Evolutionary conservation across 1,284 basidiomycete genomes (phyloP).

Genomic region (Ganoderma multipileum): DNA sequence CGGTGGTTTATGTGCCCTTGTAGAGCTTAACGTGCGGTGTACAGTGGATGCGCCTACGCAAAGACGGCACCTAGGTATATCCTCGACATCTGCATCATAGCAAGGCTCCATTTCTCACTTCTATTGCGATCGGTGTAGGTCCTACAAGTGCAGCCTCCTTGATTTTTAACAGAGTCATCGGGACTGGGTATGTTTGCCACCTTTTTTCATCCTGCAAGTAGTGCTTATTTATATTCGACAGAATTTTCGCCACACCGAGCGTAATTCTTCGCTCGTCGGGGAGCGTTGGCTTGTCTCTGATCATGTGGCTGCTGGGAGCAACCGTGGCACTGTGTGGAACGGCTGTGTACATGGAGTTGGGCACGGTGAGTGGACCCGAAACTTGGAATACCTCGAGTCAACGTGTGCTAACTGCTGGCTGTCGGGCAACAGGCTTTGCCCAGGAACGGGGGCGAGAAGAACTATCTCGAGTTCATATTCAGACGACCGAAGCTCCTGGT

Average conservation of each 20-base stretch:
- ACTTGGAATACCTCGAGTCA: background rate
- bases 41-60: conserved; percentile 23
- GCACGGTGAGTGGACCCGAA: conserved; percentile 54
- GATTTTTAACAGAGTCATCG: conserved; percentile 80
- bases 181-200: conserved; percentile 63
- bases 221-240: conserved; percentile 34
- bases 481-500: conserved; percentile 65
- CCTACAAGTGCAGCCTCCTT: conserved; percentile 68
- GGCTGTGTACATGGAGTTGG: conserved; percentile 77
- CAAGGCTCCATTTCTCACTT: background rate
- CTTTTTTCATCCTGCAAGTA: background rate
- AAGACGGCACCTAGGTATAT: conserved; percentile 33
- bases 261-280: conserved; percentile 71
- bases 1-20: background rate
- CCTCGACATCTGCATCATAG: background rate
- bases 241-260: conserved; percentile 79
- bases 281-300: conserved; percentile 65
- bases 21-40: background rate
- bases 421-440: conserved; percentile 61
- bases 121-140: conserved; percentile 43
- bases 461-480: conserved; percentile 77
- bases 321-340: conserved; percentile 67
- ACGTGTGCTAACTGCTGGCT: background rate
- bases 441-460: conserved; percentile 78
- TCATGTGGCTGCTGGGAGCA: conserved; percentile 77